phyloP scores from a whole-genome alignment of 2,329 filamentous ascomycete species.

The Neospermospora avenae region DNA sequence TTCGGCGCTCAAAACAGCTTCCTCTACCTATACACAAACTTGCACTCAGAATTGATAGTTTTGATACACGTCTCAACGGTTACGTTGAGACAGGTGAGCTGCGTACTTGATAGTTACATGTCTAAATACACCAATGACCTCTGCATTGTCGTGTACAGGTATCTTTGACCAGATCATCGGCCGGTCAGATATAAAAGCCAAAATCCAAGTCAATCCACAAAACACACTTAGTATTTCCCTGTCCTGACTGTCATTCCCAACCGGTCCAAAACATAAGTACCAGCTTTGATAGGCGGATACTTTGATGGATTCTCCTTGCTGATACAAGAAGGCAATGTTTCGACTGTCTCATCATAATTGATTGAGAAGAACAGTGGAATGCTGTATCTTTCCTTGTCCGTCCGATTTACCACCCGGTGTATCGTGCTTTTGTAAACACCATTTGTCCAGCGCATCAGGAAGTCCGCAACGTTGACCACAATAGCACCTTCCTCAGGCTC shows the following conservation, averaged over 20 bases:
- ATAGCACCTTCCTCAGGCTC: conserved; percentile 44
- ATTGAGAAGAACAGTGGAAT: conserved; percentile 52
- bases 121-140: no score
- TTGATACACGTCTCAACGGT: no score
- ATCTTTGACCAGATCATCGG: no score
- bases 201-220: no score
- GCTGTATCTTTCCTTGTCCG: conserved; percentile 49
- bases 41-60: no score
- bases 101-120: no score
- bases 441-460: conserved; percentile 49
- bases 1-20: no score
- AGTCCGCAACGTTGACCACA: conserved; percentile 51
- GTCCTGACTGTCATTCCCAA: conserved; percentile 30
- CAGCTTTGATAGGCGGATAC: conserved; percentile 32
- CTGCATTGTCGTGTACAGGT: no score
- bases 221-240: conserved; percentile 31
- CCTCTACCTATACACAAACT: no score
- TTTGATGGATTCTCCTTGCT: conserved; percentile 29
- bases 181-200: no score
- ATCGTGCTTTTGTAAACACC: conserved; percentile 50
- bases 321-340: conserved; percentile 31
- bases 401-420: conserved; percentile 54
- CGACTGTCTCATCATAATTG: conserved; percentile 34
- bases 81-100: no score
- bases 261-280: conserved; percentile 32